Evolutionary conservation across 768 basidiomycete species (phyloP), one percentile per base, ranked within the genome.

Genomic region (Lentinula edodes): DNA sequence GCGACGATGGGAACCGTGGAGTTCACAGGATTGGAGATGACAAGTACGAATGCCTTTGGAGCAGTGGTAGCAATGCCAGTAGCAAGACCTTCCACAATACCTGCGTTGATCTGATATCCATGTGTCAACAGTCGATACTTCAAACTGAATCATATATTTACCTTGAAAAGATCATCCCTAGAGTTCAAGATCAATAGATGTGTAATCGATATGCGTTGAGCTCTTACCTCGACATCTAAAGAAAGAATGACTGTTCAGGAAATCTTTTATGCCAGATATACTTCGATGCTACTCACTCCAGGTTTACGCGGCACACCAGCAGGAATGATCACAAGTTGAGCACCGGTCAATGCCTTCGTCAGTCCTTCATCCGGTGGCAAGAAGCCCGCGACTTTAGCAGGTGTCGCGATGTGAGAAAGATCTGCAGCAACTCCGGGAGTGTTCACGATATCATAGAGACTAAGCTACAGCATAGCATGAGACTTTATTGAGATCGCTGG

Each of bases 21-120:
- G 85, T 99, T 98, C 72, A 99, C 96, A 36, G 97, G 97, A 81
- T 99, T 99, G 68, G 97, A 96, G 75, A 99, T 98, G 66, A 99
- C 95, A 53, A 95, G 85, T 50, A 98, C 85, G 68, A 90, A 89
- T 20, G 97, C 97, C 71, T 94, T 95, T 62, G 96, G 96, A 46
- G 86, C 85, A 53, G 76, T 71, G 15, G 83, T 86, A 15, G 96
- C 95, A 68, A 95, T 91, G 36, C 91, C 95, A 39, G 85, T 89
- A 15, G 95, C 96, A 62, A 99, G 86, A 69, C 93, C 93, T 67
- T 88, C 88, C 62, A 98, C 91, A 72, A 99, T 99, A 52, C 94
- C 94, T 61, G 93, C 97, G 76, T 99, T 99, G 82, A 95, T 97
- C 93, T 97, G 43, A 34, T 10, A 43, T 13, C 6, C 2, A 63